A percentile compares a stretch with the other conserved stretches of the same genome.
Conservation (phyloP, 495 filamentous ascomycete genomes). For the Rhypophila decipiens region DNA sequence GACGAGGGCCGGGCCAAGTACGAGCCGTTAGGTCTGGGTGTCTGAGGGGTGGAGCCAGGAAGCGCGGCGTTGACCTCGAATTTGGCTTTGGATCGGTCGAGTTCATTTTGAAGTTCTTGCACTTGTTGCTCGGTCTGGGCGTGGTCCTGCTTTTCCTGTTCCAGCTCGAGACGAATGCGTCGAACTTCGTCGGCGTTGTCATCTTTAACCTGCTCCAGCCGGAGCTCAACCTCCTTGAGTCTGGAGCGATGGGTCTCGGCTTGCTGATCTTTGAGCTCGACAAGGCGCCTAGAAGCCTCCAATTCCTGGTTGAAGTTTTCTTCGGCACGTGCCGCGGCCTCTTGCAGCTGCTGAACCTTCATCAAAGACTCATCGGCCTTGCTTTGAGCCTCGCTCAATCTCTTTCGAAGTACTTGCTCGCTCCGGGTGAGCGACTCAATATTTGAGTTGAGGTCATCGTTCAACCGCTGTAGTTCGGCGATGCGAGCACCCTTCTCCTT, state of each 20-base stretch:
- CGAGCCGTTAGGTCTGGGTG: conserved; percentile 52
- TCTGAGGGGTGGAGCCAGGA: conserved; percentile 44
- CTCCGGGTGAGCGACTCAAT: conserved; percentile 71
- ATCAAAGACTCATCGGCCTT: conserved; percentile 78
- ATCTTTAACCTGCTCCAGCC: conserved; percentile 71
- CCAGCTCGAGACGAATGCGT: conserved; percentile 67
- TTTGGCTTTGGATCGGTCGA: conserved; percentile 54
- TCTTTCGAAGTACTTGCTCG: conserved; percentile 70
- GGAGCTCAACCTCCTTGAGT: conserved; percentile 71
- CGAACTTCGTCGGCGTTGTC: conserved; percentile 77
- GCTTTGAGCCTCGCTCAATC: conserved; percentile 74
- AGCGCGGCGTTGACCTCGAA: conserved; percentile 22
- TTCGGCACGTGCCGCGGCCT: conserved; percentile 67
- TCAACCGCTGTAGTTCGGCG: conserved; percentile 76
- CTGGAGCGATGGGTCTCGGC: conserved; percentile 73
- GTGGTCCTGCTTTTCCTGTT: conserved; percentile 70
- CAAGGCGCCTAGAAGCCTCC: conserved; percentile 70
- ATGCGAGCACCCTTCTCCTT: conserved; percentile 90
- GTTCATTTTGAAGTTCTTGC: conserved; percentile 65
- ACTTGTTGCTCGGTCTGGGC: conserved; percentile 62
- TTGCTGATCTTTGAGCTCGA: conserved; percentile 77
- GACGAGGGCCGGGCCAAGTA: conserved; percentile 37
- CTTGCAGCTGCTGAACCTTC: conserved; percentile 77
- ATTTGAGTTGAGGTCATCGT: conserved; percentile 72
- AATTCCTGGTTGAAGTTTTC: conserved; percentile 80